Conservation (phyloP, 805 yeast genomes). For the Barnettozyma vustinii region DNA sequence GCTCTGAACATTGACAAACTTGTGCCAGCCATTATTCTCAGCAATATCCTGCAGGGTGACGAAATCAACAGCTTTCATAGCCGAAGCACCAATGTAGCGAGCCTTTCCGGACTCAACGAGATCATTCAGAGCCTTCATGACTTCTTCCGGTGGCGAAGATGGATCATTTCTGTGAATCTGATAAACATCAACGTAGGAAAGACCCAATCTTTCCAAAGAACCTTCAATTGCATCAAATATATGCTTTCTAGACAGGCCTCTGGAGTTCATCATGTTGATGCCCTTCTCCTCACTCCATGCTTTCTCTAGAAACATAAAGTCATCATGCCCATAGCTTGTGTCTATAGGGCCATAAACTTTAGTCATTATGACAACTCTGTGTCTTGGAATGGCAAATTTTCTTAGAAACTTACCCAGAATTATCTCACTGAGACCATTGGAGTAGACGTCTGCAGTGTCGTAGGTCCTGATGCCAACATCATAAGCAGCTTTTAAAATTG, state of each 20-base stretch:
- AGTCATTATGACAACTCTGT: conserved; percentile 47
- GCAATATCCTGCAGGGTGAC: conserved; percentile 50
- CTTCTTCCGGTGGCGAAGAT: conserved; percentile 41
- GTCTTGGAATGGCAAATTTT: conserved; percentile 45
- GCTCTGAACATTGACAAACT: conserved; percentile 44
- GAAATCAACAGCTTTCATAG: conserved; percentile 53
- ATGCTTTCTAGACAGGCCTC: conserved; percentile 41
- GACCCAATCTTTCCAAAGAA: conserved; percentile 37
- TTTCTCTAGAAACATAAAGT: neutral
- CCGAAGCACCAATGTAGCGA: conserved; percentile 58
- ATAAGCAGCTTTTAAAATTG: conserved; percentile 39
- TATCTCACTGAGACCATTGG: conserved; percentile 42
- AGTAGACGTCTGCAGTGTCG: conserved; percentile 46
- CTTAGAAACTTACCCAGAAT: conserved; percentile 47
- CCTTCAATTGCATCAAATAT: conserved; percentile 38
- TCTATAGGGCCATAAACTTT: conserved; percentile 27
- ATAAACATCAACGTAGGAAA: conserved; percentile 39
- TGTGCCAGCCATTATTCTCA: conserved; percentile 47
- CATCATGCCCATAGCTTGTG: conserved; percentile 5
- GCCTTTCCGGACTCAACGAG: conserved; percentile 40
- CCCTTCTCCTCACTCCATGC: neutral
- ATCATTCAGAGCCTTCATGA: conserved; percentile 50
- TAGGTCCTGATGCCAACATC: conserved; percentile 42
- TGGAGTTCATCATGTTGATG: conserved; percentile 22
- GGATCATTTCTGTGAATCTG: conserved; percentile 51